These are phyloP conservation scores for Ophiostoma himal-ulmi DNA, from an alignment of 2,329 filamentous ascomycete species.

Conservation along the genomic window DNA sequence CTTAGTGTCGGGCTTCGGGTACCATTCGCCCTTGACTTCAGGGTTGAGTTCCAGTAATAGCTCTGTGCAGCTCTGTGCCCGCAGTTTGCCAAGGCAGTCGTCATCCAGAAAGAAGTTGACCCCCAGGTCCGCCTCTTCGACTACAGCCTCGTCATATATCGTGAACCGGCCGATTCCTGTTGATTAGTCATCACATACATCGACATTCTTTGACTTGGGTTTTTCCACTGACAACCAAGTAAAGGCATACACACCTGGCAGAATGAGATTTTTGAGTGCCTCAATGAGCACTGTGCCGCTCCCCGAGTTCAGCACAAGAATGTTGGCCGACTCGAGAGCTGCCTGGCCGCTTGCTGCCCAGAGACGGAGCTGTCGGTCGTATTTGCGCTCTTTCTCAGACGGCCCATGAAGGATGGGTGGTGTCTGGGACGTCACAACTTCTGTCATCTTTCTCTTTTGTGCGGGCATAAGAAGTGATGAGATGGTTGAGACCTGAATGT, in stretches of 20 bases:
- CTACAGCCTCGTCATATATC: slow-evolving; percentile 72
- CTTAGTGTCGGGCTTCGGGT: slow-evolving; percentile 37
- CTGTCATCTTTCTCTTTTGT: slow-evolving; percentile 37
- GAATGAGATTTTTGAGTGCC: slow-evolving; percentile 91
- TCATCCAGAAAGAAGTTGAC: slow-evolving; percentile 96
- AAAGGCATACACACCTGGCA: slow-evolving; percentile 48
- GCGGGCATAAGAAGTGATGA: neutral
- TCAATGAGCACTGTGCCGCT: slow-evolving; percentile 85
- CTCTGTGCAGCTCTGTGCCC: slow-evolving; percentile 71
- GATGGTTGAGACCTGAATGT: neutral
- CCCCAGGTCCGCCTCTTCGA: slow-evolving; percentile 78
- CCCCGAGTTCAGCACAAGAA: slow-evolving; percentile 84
- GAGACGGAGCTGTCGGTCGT: slow-evolving; percentile 88
- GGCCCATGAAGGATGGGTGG: slow-evolving; percentile 48
- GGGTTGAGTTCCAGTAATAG: slow-evolving; percentile 84
- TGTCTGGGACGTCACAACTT: slow-evolving; percentile 41
- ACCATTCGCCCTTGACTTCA: slow-evolving; percentile 75
- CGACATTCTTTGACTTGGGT: too few relatives aligned
- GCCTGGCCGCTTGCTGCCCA: slow-evolving; percentile 92
- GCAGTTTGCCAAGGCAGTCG: slow-evolving; percentile 64
- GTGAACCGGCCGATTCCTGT: slow-evolving; percentile 76
- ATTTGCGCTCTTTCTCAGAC: slow-evolving; percentile 65
- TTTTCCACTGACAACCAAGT: neutral
- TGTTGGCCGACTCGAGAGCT: slow-evolving; percentile 81
- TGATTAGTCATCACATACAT: slow-evolving; percentile 35